Base-by-base conservation (phyloP, 768 basidiomycete species). In the Lactarius pseudohatsudake region DNA sequence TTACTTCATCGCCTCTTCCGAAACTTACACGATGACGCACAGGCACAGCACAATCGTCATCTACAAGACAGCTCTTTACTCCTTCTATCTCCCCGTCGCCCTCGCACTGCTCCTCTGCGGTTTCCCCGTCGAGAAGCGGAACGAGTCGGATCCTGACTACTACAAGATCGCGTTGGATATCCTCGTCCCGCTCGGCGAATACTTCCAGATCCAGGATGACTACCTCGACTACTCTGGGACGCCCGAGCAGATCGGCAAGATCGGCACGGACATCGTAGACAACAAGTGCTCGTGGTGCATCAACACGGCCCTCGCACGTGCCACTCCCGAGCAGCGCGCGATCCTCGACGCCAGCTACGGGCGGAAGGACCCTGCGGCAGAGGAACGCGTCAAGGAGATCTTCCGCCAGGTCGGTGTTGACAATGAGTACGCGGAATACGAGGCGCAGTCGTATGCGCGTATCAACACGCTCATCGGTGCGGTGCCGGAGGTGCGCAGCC, bases 271-370 rank as follows among this genome's bases (percentile, higher is more conserved):
- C 76, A 99, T 99, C 73, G 77, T 98, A 65, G 96, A 99, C 78
- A 98, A 98, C 86, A 99, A 99, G 80, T 98, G 96, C 78, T 91
- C 90, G 20, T 99, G 96, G 97, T 89, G 89, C 72, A 83, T 98
- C 76, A 98, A 97, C 79, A 87, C 86, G 26, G 97, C 94, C 34
- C 81, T 98, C 65, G 76, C 78, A 20, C 75, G 80, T 50, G 86
- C 83, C 2, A 80, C 78, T 4, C 79, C 85, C 0, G 82, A 73
- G n/a, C 88, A 90, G 75, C 82, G 85, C 41, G 75, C 75, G 32
- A 74, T 86, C 30, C 79, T 89, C n/a, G 86, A 89, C 72, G 83
- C 79, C 26, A 86, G 87, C 75, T 90, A 91, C 73, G 88, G 88
- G 8, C 78, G 77, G 56, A 89, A 88, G 69, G 72, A 84, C 70